Evolutionary conservation across 2,329 filamentous ascomycete genomes (phyloP).

Genomic region (Pseudocercospora eumusae): DNA sequence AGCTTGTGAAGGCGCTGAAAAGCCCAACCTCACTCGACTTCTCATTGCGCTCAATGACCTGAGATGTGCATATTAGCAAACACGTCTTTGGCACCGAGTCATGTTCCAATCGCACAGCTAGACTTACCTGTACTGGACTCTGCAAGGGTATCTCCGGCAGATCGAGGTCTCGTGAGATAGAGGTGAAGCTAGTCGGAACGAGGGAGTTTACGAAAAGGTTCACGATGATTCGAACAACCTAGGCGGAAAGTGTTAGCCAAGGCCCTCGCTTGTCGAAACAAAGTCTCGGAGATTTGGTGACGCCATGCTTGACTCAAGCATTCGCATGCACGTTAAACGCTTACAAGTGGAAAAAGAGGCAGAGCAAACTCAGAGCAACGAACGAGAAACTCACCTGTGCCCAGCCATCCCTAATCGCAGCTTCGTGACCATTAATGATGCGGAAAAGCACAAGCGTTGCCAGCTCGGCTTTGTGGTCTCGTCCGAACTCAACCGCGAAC

Average conservation of each 20-base stretch:
- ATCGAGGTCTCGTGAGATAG: slow-evolving; percentile 64
- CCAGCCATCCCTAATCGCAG: slow-evolving; percentile 74
- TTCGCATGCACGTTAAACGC: background rate
- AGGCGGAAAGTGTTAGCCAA: slow-evolving; percentile 40
- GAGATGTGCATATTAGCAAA: background rate
- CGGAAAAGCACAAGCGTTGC: slow-evolving; percentile 95
- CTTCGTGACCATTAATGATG: slow-evolving; percentile 82
- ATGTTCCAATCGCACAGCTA: background rate
- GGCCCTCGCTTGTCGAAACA: background rate
- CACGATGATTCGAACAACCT: slow-evolving; percentile 88
- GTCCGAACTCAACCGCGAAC: slow-evolving; percentile 90
- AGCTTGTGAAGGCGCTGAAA: slow-evolving; percentile 91
- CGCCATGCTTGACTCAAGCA: background rate
- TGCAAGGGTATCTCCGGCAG: slow-evolving; percentile 85
- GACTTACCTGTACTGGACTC: slow-evolving; percentile 68
- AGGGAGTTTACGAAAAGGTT: slow-evolving; percentile 96
- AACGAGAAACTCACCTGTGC: slow-evolving; percentile 61
- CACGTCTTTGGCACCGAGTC: background rate
- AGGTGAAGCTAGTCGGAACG: slow-evolving; percentile 75
- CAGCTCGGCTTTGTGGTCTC: slow-evolving; percentile 89
- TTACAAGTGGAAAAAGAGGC: background rate
- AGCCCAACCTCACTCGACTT: slow-evolving; percentile 78
- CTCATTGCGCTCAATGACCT: slow-evolving; percentile 80
- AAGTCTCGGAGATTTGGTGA: background rate
- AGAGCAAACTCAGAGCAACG: background rate